Conservation (phyloP, 2,329 filamentous ascomycete species). For the Calonectria honghensis region DNA sequence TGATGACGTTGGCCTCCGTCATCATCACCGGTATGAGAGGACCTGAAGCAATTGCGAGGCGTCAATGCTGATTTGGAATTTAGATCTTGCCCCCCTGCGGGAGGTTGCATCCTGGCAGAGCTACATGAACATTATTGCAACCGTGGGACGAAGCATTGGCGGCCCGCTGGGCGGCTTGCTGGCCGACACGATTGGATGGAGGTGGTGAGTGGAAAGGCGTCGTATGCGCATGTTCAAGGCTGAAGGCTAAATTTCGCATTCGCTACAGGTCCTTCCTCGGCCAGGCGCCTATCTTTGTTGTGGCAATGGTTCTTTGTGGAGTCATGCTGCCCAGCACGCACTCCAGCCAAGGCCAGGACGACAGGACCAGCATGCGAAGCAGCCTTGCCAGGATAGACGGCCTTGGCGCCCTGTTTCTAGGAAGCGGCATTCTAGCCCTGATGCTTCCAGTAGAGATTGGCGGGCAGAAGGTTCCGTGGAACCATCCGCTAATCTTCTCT, state of each 20-base stretch:
- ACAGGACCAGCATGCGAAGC: constrained; percentile 29
- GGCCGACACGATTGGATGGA: constrained; percentile 78
- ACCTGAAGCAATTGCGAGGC: not conserved
- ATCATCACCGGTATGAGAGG: constrained; percentile 67
- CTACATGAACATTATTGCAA: constrained; percentile 72
- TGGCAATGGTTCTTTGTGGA: constrained; percentile 71
- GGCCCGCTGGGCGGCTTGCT: constrained; percentile 75
- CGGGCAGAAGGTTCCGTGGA: constrained; percentile 71
- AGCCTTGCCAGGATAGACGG: constrained; percentile 68
- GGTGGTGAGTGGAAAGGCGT: constrained; percentile 62
- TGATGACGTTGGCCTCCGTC: constrained; percentile 70
- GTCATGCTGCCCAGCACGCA: constrained; percentile 66
- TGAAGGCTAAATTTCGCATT: not conserved
- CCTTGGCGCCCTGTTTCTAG: constrained; percentile 71
- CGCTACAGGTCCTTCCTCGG: constrained; percentile 70
- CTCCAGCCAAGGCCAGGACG: constrained; percentile 35
- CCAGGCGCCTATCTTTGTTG: constrained; percentile 73
- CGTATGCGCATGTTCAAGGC: not conserved
- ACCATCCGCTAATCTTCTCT: constrained; percentile 64
- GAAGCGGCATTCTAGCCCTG: constrained; percentile 72
- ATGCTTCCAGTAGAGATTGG: constrained; percentile 71
- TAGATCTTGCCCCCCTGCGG: constrained; percentile 70
- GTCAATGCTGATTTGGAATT: constrained; percentile 1
- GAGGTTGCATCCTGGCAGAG: constrained; percentile 73
- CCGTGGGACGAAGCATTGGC: constrained; percentile 70